Evolutionary conservation across 2,329 filamentous ascomycete genomes (phyloP), one percentile per base, ranked within the genome.

Genomic region (Orbilia oligospora): DNA sequence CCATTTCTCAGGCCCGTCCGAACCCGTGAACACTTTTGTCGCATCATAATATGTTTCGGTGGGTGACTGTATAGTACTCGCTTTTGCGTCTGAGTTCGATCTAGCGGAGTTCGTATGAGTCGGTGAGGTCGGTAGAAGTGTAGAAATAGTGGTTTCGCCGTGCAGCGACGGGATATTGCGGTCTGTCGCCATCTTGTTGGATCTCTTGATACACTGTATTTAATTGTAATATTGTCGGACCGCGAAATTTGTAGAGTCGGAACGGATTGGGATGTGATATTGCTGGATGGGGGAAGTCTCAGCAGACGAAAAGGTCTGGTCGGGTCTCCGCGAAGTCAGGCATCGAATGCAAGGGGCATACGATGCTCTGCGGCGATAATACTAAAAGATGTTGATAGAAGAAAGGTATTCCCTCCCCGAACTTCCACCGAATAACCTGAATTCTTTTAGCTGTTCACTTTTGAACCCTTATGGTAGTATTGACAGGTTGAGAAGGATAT

Each of bases 231-330:
- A 46, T 58, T 30, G 41, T 64, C 46, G 20, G 18, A 53, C n/a
- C 1, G 51, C 33, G 30, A 58, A 22, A 3, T 38, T 46, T 46
- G 6, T 41, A 5, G 24, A 5, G 24, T 53, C 27, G 46, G 38
- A 48, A 61, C 27, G 27, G n/a, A n/a, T n/a, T n/a, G n/a, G 33
- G 9, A 61, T 41, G 64, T 14, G 38, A 41, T 51, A 30, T n/a
- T 46, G 53, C 41, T 30, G 44, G 55, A 18, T 53, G 3, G 20
- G 44, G 22, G 49, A 14, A 55, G 41, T 72, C 61, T 65, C 48
- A 78, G 66, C 75, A 78, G 75, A 78, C 75, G 63, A 58, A 56
- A 49, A 51, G 61, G 75, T 68, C 75, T 78, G 68, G 48, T 72
- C 68, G 68, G 64, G 68, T 27, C 33, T 69, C 33, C 68, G 41